Conservation (phyloP, 352 stramenopile genomes). For the Plasmopara muralis region DNA sequence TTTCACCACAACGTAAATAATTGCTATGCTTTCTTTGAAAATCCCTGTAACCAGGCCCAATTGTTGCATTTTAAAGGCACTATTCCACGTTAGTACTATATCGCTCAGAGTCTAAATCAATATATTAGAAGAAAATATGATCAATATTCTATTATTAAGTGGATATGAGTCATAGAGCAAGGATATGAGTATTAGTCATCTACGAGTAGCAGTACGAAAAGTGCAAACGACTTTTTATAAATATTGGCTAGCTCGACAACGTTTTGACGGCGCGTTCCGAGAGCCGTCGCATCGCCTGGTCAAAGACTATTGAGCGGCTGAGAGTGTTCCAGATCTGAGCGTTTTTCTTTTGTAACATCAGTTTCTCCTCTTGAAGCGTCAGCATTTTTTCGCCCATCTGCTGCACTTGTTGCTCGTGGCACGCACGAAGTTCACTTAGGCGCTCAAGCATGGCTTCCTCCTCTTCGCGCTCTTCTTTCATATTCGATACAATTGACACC, state of each 20-base stretch:
- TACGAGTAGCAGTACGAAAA: no score
- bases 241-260: not conserved
- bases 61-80: no score
- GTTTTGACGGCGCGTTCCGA: not conserved
- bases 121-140: no score
- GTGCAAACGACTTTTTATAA: no score
- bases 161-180: no score
- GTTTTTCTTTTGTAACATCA: constrained; percentile 26
- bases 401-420: constrained; percentile 24
- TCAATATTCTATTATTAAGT: no score
- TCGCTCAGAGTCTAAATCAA: no score
- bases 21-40: no score
- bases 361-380: constrained; percentile 19
- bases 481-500: constrained; percentile 17
- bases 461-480: constrained; percentile 32
- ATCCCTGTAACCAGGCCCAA: no score
- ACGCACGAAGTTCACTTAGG: constrained; percentile 15
- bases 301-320: not conserved
- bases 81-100: no score
- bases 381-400: constrained; percentile 6
- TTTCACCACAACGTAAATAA: no score
- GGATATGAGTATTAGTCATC: no score
- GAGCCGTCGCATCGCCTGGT: not conserved
- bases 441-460: constrained; percentile 18
- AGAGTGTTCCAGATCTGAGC: constrained; percentile 1